A percentile compares a stretch with the other conserved stretches of the same genome.
These are phyloP conservation scores for Nigrograna mackinnonii DNA, from an alignment of 2,329 filamentous ascomycete genomes.

Conservation along the genomic window DNA sequence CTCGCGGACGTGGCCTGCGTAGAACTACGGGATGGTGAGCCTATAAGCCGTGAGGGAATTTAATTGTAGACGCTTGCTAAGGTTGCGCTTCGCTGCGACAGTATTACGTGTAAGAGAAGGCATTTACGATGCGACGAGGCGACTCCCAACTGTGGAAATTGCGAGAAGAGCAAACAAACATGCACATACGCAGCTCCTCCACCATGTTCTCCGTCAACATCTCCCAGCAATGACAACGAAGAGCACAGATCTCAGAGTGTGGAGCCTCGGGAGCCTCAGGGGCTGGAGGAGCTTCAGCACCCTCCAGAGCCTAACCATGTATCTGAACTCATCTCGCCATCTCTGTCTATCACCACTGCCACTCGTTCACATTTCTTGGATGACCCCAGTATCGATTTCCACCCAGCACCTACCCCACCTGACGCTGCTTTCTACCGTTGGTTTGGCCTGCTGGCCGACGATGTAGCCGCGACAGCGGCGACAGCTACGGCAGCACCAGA, in stretches of 20 bases:
- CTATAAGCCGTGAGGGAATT: background rate
- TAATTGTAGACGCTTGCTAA: background rate
- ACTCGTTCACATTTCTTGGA: background rate
- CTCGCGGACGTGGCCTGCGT: background rate
- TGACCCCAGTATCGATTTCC: background rate
- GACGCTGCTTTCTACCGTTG: background rate
- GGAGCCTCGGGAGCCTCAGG: no score
- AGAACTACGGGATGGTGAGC: constrained; percentile 2
- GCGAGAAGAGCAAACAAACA: background rate
- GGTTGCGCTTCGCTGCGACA: no score
- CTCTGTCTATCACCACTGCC: background rate
- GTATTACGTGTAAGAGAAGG: background rate
- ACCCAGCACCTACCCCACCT: background rate
- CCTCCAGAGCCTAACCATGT: background rate
- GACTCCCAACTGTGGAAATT: background rate
- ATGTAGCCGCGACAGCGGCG: no score
- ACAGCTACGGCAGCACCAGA: background rate
- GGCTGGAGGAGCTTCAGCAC: background rate
- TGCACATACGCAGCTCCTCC: background rate
- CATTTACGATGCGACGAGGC: constrained; percentile 1
- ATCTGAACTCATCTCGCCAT: background rate
- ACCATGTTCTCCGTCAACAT: no score
- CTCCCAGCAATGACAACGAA: background rate
- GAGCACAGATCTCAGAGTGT: background rate
- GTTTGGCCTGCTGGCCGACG: constrained; percentile 1